Conservation (phyloP, 129 eudicot genomes). For the Solidago caesia region DNA sequence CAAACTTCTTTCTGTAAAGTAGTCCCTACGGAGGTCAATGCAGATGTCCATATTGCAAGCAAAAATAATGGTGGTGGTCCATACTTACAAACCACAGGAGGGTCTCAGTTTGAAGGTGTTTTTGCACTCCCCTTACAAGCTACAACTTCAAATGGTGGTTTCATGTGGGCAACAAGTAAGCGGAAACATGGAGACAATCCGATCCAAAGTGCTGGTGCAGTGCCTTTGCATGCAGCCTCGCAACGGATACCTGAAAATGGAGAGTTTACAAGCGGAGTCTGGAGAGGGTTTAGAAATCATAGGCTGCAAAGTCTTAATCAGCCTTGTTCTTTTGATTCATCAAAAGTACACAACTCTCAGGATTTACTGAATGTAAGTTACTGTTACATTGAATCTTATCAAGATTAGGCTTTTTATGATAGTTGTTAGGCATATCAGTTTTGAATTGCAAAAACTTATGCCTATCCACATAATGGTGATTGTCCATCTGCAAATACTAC, state of each 20-base stretch:
- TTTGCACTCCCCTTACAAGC: slow-evolving; percentile 42
- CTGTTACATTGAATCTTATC: neutral
- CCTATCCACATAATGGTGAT: neutral
- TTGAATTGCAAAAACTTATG: neutral
- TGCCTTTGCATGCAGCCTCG: slow-evolving; percentile 16
- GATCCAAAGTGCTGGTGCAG: slow-evolving; percentile 23
- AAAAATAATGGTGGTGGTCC: slow-evolving; percentile 30
- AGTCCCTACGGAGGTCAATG: slow-evolving; percentile 47
- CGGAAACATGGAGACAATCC: slow-evolving; percentile 36
- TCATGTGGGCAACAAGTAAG: slow-evolving; percentile 54
- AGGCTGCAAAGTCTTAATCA: slow-evolving; percentile 22
- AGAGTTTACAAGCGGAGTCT: slow-evolving; percentile 26
- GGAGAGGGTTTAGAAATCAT: slow-evolving; percentile 25
- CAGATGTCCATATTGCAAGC: slow-evolving; percentile 27
- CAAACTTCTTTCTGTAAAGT: slow-evolving; percentile 39
- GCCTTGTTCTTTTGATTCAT: slow-evolving; percentile 37
- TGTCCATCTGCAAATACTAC: slow-evolving; percentile 19
- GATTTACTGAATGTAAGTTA: slow-evolving; percentile 47
- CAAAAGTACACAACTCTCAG: slow-evolving; percentile 37
- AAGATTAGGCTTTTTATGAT: neutral
- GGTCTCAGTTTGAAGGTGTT: slow-evolving; percentile 47
- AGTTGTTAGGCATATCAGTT: neutral
- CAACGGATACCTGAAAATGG: slow-evolving; percentile 28
- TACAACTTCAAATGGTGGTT: slow-evolving; percentile 53
- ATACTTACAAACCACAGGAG: slow-evolving; percentile 43